These are phyloP conservation scores for Ganoderma meredithae DNA, from an alignment of 1,284 basidiomycete species.

Conservation along the genomic window DNA sequence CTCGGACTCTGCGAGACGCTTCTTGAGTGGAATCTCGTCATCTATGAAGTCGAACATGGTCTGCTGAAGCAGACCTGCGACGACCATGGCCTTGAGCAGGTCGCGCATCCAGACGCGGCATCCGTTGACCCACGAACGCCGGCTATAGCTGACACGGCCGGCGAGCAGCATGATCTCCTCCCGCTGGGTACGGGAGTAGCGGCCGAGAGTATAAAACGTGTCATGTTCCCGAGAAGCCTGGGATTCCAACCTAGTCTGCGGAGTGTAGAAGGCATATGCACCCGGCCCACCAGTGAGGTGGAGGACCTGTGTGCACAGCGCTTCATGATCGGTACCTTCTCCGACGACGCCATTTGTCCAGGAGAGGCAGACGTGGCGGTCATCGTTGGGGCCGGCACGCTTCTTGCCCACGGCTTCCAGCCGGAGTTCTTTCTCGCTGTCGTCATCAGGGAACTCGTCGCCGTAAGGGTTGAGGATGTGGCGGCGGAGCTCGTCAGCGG, in stretches of 20 bases:
- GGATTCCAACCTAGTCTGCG: neutral
- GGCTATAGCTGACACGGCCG: neutral
- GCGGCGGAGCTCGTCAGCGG: neutral
- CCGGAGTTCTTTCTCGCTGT: neutral
- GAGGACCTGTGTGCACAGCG: neutral
- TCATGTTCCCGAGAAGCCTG: neutral
- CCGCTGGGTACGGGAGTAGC: neutral
- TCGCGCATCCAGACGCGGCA: neutral
- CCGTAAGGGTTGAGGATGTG: neutral
- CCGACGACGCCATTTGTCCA: neutral
- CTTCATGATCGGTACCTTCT: neutral
- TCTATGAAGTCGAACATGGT: neutral
- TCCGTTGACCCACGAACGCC: neutral
- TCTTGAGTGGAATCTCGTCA: neutral
- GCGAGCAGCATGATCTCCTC: neutral
- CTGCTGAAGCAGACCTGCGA: neutral
- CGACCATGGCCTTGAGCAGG: neutral
- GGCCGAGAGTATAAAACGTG: neutral
- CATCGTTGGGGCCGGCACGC: neutral
- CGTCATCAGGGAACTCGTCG: neutral
- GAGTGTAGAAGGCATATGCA: neutral
- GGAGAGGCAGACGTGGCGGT: neutral
- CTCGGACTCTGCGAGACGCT: neutral
- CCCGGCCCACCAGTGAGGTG: neutral
- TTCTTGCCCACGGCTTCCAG: neutral